Percentiles rank a stretch among this genome's conserved stretches.
Evolutionary conservation across 352 stramenopile genomes (phyloP).

Genomic region (Phytopythium montanum): DNA sequence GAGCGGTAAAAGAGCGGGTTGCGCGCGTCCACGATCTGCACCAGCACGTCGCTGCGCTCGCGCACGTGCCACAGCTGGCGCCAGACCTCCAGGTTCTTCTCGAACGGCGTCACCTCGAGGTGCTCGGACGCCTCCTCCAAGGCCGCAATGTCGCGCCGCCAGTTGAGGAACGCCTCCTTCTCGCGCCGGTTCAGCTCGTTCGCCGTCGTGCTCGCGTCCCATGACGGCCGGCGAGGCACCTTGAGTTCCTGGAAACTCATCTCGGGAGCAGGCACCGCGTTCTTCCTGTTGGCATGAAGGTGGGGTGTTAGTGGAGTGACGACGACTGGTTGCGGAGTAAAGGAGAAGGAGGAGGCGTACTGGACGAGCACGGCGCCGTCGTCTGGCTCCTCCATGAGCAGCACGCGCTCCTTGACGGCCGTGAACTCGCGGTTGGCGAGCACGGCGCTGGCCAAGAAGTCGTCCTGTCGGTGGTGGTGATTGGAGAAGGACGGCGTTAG

Average conservation of each 20-base stretch:
- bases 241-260: slow-evolving; percentile 95
- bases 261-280: slow-evolving; percentile 53
- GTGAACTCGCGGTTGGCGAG: slow-evolving; percentile 91
- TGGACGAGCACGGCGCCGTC: slow-evolving; percentile 56
- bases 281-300: slow-evolving; percentile 27
- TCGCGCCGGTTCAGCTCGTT: slow-evolving; percentile 95
- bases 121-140: slow-evolving; percentile 73
- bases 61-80: slow-evolving; percentile 99
- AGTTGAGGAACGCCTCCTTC: slow-evolving; percentile 97
- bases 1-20: slow-evolving; percentile 99
- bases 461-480: slow-evolving; percentile 45
- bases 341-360: slow-evolving; percentile 25
- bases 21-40: slow-evolving; percentile 98
- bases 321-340: neutral
- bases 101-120: slow-evolving; percentile 97
- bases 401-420: slow-evolving; percentile 85
- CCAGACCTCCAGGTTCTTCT: slow-evolving; percentile 99
- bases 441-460: slow-evolving; percentile 91
- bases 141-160: slow-evolving; percentile 95
- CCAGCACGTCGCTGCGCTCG: slow-evolving; percentile 96
- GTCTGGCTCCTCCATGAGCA: slow-evolving; percentile 69
- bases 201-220: slow-evolving; percentile 93
- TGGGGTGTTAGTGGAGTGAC: neutral
- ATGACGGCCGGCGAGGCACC: slow-evolving; percentile 95
- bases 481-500: too few relatives aligned